Evolutionary conservation across 495 filamentous ascomycete genomes (phyloP), one percentile per base, ranked within the genome.

Genomic region (Podospora australis): DNA sequence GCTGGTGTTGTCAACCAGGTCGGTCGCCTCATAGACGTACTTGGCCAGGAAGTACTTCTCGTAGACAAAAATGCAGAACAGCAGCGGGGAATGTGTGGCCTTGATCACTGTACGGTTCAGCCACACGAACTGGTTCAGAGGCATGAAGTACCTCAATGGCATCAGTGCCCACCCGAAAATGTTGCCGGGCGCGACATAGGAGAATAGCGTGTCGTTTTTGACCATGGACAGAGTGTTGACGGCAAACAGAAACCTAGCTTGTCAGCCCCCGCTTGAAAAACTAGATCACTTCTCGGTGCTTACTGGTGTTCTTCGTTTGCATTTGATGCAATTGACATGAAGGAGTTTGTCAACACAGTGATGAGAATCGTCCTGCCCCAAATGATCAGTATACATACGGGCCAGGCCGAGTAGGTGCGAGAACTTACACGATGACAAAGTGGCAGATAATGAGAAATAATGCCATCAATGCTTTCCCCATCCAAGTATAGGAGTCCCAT

Each of bases 141-240:
- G 82, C 67, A 95, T 77, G 49, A 80, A 59, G 60, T 82, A 94
- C 45, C 88, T 77, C 24, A 91, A 65, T 3, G 91, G 90, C 46
- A 87, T 84, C 14, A 92, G 68, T 2, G 88, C 52, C 90, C 89
- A 97, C 25, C 85, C 88, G 44, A 96, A 71, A 28, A 95, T 82
- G 57, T 96, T 96, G 11, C 83, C 82, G 0, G 90, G 90, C 1
- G 88, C 86, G 48, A 95, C 75, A 57, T 96, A 96, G 11, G 88
- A 90, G 69, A 96, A 96, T 0, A 96, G 71, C 0, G 87, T 85
- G 60, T 96, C 90, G 17, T 88, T 94, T 60, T 97, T 96, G 43
- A 96, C 90, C 86, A 96, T 87, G 3, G 89, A 92, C 29, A 95
- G 90, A 5, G 88, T 89, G 54, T 95, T 95, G 62, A 96, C 85